These are phyloP conservation scores for Angomonas deanei DNA, from an alignment of 208 protist genomes.

Conservation along the genomic window DNA sequence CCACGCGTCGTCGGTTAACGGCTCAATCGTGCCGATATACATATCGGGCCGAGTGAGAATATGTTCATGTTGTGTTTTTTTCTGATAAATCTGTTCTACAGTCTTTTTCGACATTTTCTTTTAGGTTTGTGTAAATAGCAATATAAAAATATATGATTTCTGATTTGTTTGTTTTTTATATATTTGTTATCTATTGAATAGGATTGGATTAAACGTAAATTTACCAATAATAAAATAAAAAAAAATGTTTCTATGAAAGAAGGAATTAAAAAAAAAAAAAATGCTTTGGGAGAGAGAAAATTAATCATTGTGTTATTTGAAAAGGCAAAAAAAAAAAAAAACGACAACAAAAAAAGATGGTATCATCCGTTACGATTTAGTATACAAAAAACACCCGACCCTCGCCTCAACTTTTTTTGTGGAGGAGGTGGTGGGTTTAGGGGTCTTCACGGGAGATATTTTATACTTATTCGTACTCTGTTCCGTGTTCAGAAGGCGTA, in stretches of 20 bases:
- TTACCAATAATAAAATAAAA: constrained; percentile 1
- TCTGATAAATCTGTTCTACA: constrained; percentile 97
- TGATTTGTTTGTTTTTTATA: constrained; percentile 9
- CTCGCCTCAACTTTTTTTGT: not conserved
- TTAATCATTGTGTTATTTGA: constrained; percentile 4
- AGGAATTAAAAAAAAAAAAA: constrained; percentile 8
- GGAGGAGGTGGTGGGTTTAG: not conserved
- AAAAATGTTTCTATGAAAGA: not conserved
- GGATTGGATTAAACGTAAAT: constrained; percentile 1
- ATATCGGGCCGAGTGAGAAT: constrained; percentile 98
- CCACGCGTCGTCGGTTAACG: constrained; percentile 92
- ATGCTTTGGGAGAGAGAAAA: too few relatives aligned
- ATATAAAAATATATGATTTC: constrained; percentile 8
- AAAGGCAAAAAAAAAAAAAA: constrained; percentile 3
- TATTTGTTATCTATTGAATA: constrained; percentile 1
- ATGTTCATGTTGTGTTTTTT: constrained; percentile 97
- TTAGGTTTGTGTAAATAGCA: constrained; percentile 3
- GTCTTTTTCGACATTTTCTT: constrained; percentile 43
- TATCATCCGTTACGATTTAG: too few relatives aligned
- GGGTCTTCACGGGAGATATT: not conserved
- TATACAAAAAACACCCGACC: too few relatives aligned
- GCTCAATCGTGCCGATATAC: constrained; percentile 97
- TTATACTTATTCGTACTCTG: not conserved
- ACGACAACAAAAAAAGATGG: not conserved
- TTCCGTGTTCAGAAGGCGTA: not conserved